These are phyloP conservation scores for Trichocomaceae sp. DNA, from an alignment of 2,329 filamentous ascomycete species.

Conservation along the genomic window DNA sequence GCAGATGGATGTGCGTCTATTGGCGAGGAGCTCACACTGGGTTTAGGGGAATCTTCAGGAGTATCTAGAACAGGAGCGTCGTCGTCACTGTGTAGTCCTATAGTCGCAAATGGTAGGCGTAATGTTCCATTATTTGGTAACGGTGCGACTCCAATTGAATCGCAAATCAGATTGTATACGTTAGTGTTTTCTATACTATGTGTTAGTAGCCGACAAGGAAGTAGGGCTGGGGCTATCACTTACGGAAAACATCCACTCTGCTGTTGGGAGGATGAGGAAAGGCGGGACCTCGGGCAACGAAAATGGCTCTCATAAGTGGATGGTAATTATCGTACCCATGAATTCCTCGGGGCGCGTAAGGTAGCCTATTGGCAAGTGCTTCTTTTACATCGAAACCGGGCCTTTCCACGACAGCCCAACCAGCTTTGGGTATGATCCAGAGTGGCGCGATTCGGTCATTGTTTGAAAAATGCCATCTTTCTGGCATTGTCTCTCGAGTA, in stretches of 20 bases:
- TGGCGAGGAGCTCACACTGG: neutral
- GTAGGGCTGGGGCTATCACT: conserved; percentile 36
- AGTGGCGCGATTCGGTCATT: conserved; percentile 88
- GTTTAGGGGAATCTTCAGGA: conserved; percentile 28
- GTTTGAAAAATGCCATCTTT: conserved; percentile 81
- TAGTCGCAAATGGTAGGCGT: conserved; percentile 39
- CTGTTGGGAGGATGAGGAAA: conserved; percentile 83
- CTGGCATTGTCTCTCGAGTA: conserved; percentile 79
- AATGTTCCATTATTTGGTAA: conserved; percentile 83
- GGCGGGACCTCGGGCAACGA: conserved; percentile 82
- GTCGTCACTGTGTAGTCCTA: conserved; percentile 41
- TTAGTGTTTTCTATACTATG: conserved; percentile 70
- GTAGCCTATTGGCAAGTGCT: conserved; percentile 55
- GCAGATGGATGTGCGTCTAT: neutral
- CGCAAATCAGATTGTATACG: conserved; percentile 91
- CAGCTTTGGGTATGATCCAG: conserved; percentile 87
- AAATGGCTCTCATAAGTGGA: conserved; percentile 92
- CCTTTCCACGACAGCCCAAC: conserved; percentile 83
- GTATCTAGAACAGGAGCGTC: conserved; percentile 25
- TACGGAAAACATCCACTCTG: conserved; percentile 73
- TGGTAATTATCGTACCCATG: conserved; percentile 96
- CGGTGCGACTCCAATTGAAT: conserved; percentile 69
- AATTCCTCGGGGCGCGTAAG: conserved; percentile 75
- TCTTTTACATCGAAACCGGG: conserved; percentile 69
- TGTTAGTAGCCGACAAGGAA: neutral